Conservation (phyloP, 2,329 filamentous ascomycete genomes). For the Trematosphaeria pertusa region DNA sequence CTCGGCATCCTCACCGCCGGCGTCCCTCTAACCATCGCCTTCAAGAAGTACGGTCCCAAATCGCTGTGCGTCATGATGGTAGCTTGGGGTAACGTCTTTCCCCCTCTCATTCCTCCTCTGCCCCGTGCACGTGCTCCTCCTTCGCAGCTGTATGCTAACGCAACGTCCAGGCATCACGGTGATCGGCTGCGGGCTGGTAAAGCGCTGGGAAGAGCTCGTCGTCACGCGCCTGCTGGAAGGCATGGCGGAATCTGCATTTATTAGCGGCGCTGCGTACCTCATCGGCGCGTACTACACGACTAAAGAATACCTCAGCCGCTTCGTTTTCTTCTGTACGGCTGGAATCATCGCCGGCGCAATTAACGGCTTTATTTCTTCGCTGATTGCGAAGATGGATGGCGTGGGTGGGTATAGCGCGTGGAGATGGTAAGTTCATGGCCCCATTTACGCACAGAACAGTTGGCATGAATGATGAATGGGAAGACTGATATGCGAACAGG, state of each 20-base stretch:
- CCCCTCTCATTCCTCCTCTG: too few relatives aligned
- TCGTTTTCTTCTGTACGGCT: slow-evolving; percentile 60
- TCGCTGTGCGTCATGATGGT: slow-evolving; percentile 45
- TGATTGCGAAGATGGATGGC: slow-evolving; percentile 44
- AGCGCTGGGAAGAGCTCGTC: slow-evolving; percentile 35
- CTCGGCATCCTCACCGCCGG: slow-evolving; percentile 46
- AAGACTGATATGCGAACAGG: too few relatives aligned
- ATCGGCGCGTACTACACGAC: slow-evolving; percentile 56
- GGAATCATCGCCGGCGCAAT: slow-evolving; percentile 63
- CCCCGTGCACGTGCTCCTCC: too few relatives aligned
- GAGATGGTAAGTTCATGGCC: slow-evolving; percentile 34
- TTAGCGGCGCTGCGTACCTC: slow-evolving; percentile 37
- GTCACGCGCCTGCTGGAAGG: slow-evolving; percentile 39
- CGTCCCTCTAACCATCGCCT: slow-evolving; percentile 40
- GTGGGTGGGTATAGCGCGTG: slow-evolving; percentile 30
- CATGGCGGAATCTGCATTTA: slow-evolving; percentile 39
- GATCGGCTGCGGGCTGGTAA: slow-evolving; percentile 39
- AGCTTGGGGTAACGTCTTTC: slow-evolving; percentile 37
- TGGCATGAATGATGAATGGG: too few relatives aligned
- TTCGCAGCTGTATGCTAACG: too few relatives aligned
- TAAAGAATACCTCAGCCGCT: slow-evolving; percentile 60
- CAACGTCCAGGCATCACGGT: slow-evolving; percentile 42
- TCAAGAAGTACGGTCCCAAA: slow-evolving; percentile 44
- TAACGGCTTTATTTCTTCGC: slow-evolving; percentile 60
- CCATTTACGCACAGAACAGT: too few relatives aligned